phyloP scores from a whole-genome alignment of 148 eudicot genomes.

The Bassia scoparia region DNA sequence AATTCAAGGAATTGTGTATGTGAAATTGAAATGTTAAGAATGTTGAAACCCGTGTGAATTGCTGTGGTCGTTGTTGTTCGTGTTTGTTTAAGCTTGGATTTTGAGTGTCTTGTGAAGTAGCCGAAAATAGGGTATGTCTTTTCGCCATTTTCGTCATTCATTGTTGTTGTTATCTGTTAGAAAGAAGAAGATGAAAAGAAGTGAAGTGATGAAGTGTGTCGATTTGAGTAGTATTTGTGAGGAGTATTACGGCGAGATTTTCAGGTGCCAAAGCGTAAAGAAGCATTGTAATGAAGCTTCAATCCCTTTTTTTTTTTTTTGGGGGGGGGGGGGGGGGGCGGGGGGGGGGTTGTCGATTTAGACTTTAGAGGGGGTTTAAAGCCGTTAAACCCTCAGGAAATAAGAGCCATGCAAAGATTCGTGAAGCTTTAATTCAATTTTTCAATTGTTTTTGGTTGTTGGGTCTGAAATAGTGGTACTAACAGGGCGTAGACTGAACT shows the following conservation, averaged over 20 bases:
- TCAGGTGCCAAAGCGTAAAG: conserved; percentile 39
- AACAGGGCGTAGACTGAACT: too few species aligned
- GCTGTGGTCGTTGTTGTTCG: conserved; percentile 25
- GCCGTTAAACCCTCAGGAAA: too few species aligned
- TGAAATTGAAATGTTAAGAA: not conserved
- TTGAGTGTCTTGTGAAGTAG: conserved; percentile 43
- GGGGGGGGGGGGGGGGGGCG: too few species aligned
- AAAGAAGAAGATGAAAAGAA: conserved; percentile 47
- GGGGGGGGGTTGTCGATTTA: too few species aligned
- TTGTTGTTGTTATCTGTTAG: conserved; percentile 22
- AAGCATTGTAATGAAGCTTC: conserved; percentile 40
- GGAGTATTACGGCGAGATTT: conserved; percentile 24
- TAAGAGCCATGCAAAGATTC: too few species aligned
- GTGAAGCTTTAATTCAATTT: too few species aligned
- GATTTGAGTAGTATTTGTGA: conserved; percentile 16
- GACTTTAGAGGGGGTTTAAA: too few species aligned
- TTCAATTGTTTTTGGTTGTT: too few species aligned
- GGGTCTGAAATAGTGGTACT: too few species aligned
- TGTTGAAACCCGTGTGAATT: conserved; percentile 2
- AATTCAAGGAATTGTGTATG: not conserved
- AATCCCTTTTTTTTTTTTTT: too few species aligned
- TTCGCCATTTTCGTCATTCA: conserved; percentile 1
- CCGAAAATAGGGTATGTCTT: conserved; percentile 19
- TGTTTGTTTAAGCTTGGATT: conserved; percentile 38
- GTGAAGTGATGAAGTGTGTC: conserved; percentile 20